These are phyloP conservation scores for Tardiomyces depauwii DNA, from an alignment of 1,139 yeast genomes.

Conservation along the genomic window DNA sequence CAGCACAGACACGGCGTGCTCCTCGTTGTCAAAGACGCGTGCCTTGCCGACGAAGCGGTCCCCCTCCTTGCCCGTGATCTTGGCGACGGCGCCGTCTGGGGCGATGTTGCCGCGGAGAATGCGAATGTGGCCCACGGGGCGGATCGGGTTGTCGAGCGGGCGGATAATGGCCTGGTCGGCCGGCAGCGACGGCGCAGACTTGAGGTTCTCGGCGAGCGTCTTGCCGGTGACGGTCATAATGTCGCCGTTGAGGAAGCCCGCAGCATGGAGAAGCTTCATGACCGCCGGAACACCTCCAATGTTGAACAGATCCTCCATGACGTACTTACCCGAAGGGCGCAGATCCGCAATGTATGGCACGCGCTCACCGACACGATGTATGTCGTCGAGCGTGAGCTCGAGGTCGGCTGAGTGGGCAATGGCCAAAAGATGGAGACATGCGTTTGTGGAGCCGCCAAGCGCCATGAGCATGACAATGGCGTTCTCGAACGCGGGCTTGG, in stretches of 20 bases:
- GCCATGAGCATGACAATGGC: conserved; percentile 15
- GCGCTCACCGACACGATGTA: conserved; percentile 13
- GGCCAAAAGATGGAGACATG: conserved; percentile 16
- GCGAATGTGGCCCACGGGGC: conserved; percentile 12
- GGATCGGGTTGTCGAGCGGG: conserved; percentile 10
- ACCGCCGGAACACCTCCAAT: conserved; percentile 15
- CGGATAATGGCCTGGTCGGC: conserved; percentile 9
- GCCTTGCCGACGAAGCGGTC: conserved; percentile 57
- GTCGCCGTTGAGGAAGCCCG: conserved; percentile 8
- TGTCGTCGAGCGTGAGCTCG: conserved; percentile 12
- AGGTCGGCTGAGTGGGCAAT: conserved; percentile 16
- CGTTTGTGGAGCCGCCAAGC: conserved; percentile 16
- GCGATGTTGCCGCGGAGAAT: conserved; percentile 15
- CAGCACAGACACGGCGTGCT: conserved; percentile 56
- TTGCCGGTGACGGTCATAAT: conserved; percentile 14
- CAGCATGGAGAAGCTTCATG: conserved; percentile 11
- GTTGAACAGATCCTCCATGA: conserved; percentile 15
- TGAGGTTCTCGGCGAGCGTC: conserved; percentile 11
- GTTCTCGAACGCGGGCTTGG: conserved; percentile 14
- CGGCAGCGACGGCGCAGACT: conserved; percentile 6
- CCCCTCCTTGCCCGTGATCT: conserved; percentile 17
- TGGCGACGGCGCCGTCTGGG: conserved; percentile 14
- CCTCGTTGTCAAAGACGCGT: conserved; percentile 77
- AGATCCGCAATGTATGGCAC: conserved; percentile 14
- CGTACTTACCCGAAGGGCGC: conserved; percentile 15